phyloP scores from a whole-genome alignment of 352 stramenopile genomes.

The Pythium brachiatum region DNA sequence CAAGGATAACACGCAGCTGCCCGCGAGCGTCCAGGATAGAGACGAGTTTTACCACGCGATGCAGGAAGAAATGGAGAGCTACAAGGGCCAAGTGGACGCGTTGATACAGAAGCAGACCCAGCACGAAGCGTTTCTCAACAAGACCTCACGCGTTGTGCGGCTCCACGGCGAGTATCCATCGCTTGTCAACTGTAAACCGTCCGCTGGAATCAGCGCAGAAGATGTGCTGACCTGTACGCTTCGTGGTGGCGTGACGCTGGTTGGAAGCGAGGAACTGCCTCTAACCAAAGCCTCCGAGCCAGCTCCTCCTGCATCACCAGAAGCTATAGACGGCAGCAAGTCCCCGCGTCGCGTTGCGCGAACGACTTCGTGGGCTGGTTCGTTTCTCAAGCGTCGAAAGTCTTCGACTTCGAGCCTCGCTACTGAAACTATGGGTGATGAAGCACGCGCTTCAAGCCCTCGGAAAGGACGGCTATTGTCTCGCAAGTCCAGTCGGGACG shows the following conservation, averaged over 20 bases:
- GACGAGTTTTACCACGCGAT: slow-evolving; percentile 27
- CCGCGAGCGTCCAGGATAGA: slow-evolving; percentile 16
- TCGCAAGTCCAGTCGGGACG: neutral
- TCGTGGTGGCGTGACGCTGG: slow-evolving; percentile 17
- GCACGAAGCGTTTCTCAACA: slow-evolving; percentile 16
- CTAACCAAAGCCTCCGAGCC: neutral
- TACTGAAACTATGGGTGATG: neutral
- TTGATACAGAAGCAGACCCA: slow-evolving; percentile 16
- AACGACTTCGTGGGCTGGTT: slow-evolving; percentile 21
- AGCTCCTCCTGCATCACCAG: neutral
- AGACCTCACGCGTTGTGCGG: slow-evolving; percentile 13
- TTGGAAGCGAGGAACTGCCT: slow-evolving; percentile 15
- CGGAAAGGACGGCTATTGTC: neutral
- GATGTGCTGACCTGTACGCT: slow-evolving; percentile 24
- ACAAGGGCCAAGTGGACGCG: slow-evolving; percentile 12
- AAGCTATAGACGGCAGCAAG: neutral
- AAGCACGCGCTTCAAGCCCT: neutral
- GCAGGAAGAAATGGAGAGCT: slow-evolving; percentile 18
- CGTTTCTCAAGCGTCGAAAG: slow-evolving; percentile 24
- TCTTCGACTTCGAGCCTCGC: slow-evolving; percentile 10
- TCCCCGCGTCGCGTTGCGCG: slow-evolving; percentile 7
- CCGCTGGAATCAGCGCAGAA: neutral
- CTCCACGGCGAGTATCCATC: slow-evolving; percentile 19
- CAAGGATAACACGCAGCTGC: slow-evolving; percentile 19
- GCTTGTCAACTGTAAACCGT: slow-evolving; percentile 10